These are phyloP conservation scores for Chaetomiaceae sp. DNA, from an alignment of 2,329 filamentous ascomycete species.

Conservation along the genomic window DNA sequence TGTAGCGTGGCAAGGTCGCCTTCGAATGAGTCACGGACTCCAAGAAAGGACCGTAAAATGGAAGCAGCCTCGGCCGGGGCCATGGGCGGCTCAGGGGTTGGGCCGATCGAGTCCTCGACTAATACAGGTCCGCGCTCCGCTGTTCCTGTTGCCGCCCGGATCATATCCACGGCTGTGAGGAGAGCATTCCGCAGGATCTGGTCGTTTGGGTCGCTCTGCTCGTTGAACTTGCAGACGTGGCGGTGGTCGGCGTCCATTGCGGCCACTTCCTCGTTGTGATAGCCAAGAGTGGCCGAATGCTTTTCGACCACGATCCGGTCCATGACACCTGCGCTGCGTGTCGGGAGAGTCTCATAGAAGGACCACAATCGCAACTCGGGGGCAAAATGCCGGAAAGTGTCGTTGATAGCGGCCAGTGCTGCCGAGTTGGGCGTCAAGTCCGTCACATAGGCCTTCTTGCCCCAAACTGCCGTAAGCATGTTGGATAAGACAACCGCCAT, in stretches of 20 bases:
- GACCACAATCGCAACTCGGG: constrained; percentile 36
- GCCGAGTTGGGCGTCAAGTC: constrained; percentile 36
- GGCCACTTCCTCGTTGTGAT: constrained; percentile 27
- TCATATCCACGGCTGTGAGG: constrained; percentile 26
- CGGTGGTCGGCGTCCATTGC: constrained; percentile 34
- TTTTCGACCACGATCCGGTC: constrained; percentile 33
- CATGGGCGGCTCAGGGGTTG: background rate
- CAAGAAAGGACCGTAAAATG: constrained; percentile 23
- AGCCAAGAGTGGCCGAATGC: constrained; percentile 25
- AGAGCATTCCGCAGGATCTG: constrained; percentile 31
- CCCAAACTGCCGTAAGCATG: constrained; percentile 33
- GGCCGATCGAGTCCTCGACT: too few relatives aligned
- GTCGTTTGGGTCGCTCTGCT: constrained; percentile 31
- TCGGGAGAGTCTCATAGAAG: constrained; percentile 41
- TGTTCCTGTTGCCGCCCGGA: too few relatives aligned
- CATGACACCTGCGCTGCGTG: constrained; percentile 23
- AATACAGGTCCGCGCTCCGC: too few relatives aligned
- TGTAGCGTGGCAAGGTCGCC: constrained; percentile 26
- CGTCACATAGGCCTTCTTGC: constrained; percentile 34
- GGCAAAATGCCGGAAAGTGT: constrained; percentile 39
- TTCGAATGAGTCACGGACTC: constrained; percentile 22
- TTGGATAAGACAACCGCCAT: constrained; percentile 33
- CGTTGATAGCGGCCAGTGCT: constrained; percentile 38
- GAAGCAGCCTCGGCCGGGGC: constrained; percentile 3
- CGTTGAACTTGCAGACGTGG: constrained; percentile 34